Conservation (phyloP, 306 rosid species). For the Quillaja saponaria region DNA sequence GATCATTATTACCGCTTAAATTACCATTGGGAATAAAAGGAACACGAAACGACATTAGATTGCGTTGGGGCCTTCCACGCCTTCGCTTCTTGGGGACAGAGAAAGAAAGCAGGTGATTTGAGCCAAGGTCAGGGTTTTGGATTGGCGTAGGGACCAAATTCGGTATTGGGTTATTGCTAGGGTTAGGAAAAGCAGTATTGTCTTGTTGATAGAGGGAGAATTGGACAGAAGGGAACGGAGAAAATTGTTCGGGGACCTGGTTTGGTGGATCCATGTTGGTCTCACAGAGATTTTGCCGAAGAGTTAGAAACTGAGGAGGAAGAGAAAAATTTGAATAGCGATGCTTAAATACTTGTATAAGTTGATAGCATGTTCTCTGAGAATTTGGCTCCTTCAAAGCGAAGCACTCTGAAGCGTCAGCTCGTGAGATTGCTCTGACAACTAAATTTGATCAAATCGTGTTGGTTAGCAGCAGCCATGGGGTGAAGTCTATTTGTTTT, state of each 20-base stretch:
- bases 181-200: conserved; percentile 20
- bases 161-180: conserved; percentile 38
- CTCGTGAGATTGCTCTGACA: too few relatives aligned
- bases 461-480: too few relatives aligned
- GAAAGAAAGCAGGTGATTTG: conserved; percentile 54
- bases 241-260: conserved; percentile 43
- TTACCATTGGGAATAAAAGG: conserved; percentile 38
- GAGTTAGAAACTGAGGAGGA: neutral
- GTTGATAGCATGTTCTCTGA: too few relatives aligned
- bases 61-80: conserved; percentile 81
- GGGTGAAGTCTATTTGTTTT: too few relatives aligned
- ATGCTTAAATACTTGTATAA: too few relatives aligned
- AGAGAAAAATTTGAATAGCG: neutral
- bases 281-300: neutral
- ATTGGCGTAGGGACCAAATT: conserved; percentile 30
- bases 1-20: conserved; percentile 38
- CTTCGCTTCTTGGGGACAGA: conserved; percentile 83
- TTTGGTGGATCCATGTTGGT: conserved; percentile 42
- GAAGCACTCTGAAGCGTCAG: too few relatives aligned
- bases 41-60: conserved; percentile 53
- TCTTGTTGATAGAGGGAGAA: conserved; percentile 43
- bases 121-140: conserved; percentile 38
- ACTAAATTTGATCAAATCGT: too few relatives aligned
- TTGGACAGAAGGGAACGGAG: conserved; percentile 55
- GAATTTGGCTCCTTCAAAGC: too few relatives aligned